Base-by-base conservation (phyloP, 148 eudicot genomes). In the Rhododendron vialii region DNA sequence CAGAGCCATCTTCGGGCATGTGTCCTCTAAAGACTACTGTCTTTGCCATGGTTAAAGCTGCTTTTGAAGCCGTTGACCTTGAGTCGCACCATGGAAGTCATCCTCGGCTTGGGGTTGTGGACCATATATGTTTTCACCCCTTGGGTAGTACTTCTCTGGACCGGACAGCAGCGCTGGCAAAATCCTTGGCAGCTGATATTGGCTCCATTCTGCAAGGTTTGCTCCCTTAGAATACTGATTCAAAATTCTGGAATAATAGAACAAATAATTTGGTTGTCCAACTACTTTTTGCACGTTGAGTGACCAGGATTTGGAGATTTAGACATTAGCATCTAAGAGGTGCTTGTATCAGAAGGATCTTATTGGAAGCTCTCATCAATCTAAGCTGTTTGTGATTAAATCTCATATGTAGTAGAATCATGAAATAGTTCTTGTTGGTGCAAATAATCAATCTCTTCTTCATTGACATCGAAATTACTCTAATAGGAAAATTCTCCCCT, bases 81-180 rank as follows among this genome's bases (percentile, higher is more conserved):
- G 86, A 91, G 43, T 80, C 45, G 79, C 99, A 96, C 85, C n/a
- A 90, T 84, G 98, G 99, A 88, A 93, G 91, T 80, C 98, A 93
- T 90, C 96, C 96, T 63, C 92, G 98, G 73, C 95, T 96, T 89
- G 99, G 98, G 83, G 96, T 94, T 82, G 96, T 96, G 41, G 98
- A 95, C 88, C 98, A 96, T 86, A 90, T 95, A 36, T 95, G 99
- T 85, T 93, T 95, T 81, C 95, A 94, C 84, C 98, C 99, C 1
- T 89, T 94, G 84, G 94, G 89, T 30, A 65, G 82, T 50, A 43
- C 90, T 86, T 90, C 94, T 76, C 82, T 94, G 90, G 93, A 92
- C 38, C 90, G 91, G 87, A 89, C 88, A 3, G 95, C 96, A 45
- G 87, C 82, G 53, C 82, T 90, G 89, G 98, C 99, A 20, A 94